Base-by-base conservation (phyloP, 129 eudicot species). In the Oenanthe sinensis region DNA sequence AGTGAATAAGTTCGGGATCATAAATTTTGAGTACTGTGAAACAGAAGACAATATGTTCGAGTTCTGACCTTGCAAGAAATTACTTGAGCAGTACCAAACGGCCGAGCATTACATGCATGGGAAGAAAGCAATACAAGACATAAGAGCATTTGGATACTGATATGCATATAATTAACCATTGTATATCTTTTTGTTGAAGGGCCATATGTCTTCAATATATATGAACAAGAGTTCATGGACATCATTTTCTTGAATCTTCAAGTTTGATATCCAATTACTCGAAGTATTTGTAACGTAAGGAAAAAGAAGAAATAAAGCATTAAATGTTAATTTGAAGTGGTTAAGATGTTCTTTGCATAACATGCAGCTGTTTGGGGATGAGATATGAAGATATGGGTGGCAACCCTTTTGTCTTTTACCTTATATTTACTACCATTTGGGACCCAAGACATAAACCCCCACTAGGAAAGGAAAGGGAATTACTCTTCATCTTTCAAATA, bases 351-450 rank as follows among this genome's bases (percentile, higher is more conserved):
- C 80, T 52, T 79, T 42, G 42, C 40, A 13, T 84, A 86, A 86
- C 89, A 83, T 83, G 91, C 85, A 82, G 48, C 40, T 82, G 91
- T 85, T 77, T 85, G 91, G 42, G 72, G 42, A 67, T 28, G 42
- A 67, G 40, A 67, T 36, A 67, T 78, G 82, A 83, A 83, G 96
- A 83, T 85, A 82, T 83, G 87, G 86, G 78, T 75, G 63, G 77
- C 85, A 77, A 83, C 78, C 80, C 82, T 73, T 80, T 49, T 86
- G 87, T 82, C 85, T 74, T 50, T 40, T 84, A 84, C 58, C 67
- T 79, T 75, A 17, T 37, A 81, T 63, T 80, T 33, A 24, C 14
- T 33, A 24, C 14, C 79, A 86, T 12, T 71, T 77, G 80, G 75
- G 86, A 79, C 88, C 84, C 47, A n/a, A 79, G 80, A 79, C 79